These are phyloP conservation scores for Colletotrichum phormii DNA, from an alignment of 2,329 filamentous ascomycete species.

Conservation along the genomic window DNA sequence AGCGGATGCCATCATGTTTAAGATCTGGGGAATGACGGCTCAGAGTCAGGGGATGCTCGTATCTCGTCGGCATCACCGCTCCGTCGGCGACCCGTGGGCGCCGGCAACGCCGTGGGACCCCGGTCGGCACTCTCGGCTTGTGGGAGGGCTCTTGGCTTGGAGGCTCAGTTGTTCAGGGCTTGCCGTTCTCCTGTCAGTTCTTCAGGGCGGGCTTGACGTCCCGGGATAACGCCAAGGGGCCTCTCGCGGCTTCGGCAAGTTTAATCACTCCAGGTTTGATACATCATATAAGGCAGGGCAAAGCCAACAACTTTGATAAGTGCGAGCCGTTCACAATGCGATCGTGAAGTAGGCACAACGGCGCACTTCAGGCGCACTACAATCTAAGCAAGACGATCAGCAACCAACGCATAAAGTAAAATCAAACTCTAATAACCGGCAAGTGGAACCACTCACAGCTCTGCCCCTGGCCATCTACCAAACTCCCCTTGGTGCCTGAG, in stretches of 20 bases:
- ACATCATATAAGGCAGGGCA: neutral
- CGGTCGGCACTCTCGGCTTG: slow-evolving; percentile 29
- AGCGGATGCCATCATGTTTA: neutral
- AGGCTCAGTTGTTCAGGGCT: slow-evolving; percentile 1
- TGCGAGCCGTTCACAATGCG: neutral
- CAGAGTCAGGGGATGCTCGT: slow-evolving; percentile 27
- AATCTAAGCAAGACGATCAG: slow-evolving; percentile 26
- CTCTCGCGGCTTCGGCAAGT: neutral
- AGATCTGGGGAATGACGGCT: slow-evolving; percentile 27
- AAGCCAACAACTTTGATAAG: neutral
- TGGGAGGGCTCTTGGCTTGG: slow-evolving; percentile 25
- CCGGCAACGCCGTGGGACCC: slow-evolving; percentile 22
- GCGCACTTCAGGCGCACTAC: slow-evolving; percentile 3
- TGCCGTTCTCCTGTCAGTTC: neutral
- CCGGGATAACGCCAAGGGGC: neutral
- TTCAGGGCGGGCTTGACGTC: neutral
- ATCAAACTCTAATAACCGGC: slow-evolving; percentile 34
- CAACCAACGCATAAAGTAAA: slow-evolving; percentile 35
- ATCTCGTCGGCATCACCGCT: slow-evolving; percentile 22
- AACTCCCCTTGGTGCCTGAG: slow-evolving; percentile 29
- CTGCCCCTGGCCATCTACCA: slow-evolving; percentile 20
- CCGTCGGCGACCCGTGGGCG: slow-evolving; percentile 13
- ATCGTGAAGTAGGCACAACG: slow-evolving; percentile 16
- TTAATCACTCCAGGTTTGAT: neutral
- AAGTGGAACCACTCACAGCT: slow-evolving; percentile 28